A percentile compares a stretch with the other conserved stretches of the same genome.
These are phyloP conservation scores for Teratosphaeria viscida DNA, from an alignment of 2,329 filamentous ascomycete genomes.

Conservation along the genomic window DNA sequence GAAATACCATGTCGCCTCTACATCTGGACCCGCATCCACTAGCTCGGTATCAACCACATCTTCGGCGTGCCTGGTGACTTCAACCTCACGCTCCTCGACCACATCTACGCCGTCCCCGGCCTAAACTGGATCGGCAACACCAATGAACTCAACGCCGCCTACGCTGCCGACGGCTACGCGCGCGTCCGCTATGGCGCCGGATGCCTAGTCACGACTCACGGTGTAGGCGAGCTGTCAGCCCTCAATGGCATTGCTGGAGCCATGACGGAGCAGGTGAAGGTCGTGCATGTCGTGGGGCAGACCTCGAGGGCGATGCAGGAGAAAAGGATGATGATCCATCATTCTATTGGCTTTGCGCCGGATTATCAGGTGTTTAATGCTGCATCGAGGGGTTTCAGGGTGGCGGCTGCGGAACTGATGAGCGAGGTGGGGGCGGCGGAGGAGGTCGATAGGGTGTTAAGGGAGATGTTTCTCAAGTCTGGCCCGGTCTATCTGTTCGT, in stretches of 20 bases:
- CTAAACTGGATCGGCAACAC: conserved; percentile 42
- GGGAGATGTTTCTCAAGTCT: conserved; percentile 33
- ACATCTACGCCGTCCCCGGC: conserved; percentile 30
- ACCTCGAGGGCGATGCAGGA: conserved; percentile 33
- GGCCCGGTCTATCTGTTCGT: conserved; percentile 37
- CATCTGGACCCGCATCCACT: conserved; percentile 33
- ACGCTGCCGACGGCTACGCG: conserved; percentile 49
- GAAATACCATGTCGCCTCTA: conserved; percentile 37
- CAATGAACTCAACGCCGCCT: conserved; percentile 50
- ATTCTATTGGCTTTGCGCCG: conserved; percentile 32
- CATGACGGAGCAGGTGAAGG: conserved; percentile 33
- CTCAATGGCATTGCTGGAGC: conserved; percentile 36
- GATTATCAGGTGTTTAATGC: conserved; percentile 34
- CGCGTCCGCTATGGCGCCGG: conserved; percentile 42
- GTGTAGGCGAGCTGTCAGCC: conserved; percentile 44
- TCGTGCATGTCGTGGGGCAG: conserved; percentile 38
- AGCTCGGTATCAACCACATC: conserved; percentile 31
- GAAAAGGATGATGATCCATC: conserved; percentile 36
- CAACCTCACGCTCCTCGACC: conserved; percentile 36
- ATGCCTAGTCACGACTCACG: conserved; percentile 48
- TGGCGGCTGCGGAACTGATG: conserved; percentile 32
- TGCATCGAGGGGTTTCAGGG: conserved; percentile 27
- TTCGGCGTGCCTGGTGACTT: conserved; percentile 38
- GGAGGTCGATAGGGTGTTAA: conserved; percentile 35
- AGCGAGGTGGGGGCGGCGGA: conserved; percentile 29